Base-by-base conservation (phyloP, 2,329 filamentous ascomycete species). In the Falciphora oryzae region DNA sequence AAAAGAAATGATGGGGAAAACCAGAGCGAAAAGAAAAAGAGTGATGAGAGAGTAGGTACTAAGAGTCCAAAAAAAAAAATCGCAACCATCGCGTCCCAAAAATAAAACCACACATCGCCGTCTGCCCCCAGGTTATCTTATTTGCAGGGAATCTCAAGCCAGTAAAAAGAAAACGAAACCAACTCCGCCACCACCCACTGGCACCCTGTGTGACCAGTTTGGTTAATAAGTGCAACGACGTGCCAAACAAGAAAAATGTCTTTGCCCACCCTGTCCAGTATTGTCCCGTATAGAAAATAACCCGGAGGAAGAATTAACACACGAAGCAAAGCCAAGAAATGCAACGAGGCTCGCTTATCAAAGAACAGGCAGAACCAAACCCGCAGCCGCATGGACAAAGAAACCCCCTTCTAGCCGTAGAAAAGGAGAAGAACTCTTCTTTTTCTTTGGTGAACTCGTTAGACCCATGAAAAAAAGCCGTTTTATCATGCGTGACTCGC, bases 401-500 rank as follows among this genome's bases (percentile, higher is more conserved):
- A 56, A 62, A 44, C 50, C 22, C 38, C 61, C 44, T 56, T 62
- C 61, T 62, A 62, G 31, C 50, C 28, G 44, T n/a, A 53, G 28
- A 59, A 31, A 31, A 50, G 44, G 28, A 56, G 50, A 62, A 62
- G 61, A 56, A 62, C 7, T 25, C 44, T 53, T 57, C 27, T 62
- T 62, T 58, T 58, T 56, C 27, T 25, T 63, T 58, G 62, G 29
- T 57, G 62, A 63, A 63, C 35, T 60, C 44, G 58, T 64, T 14
- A 44, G 38, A 64, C 63, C 35, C 58, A 53, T 53, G 58, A 32
- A 56, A 63, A 79, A 73, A 74, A 71, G 73, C 79, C 80, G 76
- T 76, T 75, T 76, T 79, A 78, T 75, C 77, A 77, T 77, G 73
- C 73, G 53, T 61, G 59, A 68, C 72, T 74, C 71, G 69, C 71